Percentiles rank a stretch among this genome's conserved stretches.
These are phyloP conservation scores for Pistacia atlantica DNA, from an alignment of 345 rosid species.

Conservation along the genomic window DNA sequence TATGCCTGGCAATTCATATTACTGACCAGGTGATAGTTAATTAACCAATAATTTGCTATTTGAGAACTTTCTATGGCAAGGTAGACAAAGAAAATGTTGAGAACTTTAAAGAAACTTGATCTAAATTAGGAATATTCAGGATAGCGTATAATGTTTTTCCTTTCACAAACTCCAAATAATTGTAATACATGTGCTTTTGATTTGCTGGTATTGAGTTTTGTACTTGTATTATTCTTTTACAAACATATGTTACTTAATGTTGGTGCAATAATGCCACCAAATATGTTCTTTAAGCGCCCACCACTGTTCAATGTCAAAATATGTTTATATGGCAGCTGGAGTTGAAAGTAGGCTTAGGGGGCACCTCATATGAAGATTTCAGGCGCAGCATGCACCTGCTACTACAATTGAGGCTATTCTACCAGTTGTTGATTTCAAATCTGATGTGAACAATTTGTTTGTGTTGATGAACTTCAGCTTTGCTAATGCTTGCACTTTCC, in stretches of 20 bases:
- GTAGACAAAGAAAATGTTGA: background rate
- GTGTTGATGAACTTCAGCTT: constrained; percentile 4
- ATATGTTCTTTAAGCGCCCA: background rate
- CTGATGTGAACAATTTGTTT: constrained; percentile 12
- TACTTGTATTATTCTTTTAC: background rate
- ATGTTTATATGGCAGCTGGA: constrained; percentile 65
- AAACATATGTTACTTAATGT: too few species aligned
- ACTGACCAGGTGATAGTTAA: background rate
- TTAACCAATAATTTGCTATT: too few species aligned
- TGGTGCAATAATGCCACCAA: too few species aligned
- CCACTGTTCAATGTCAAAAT: constrained; percentile 1
- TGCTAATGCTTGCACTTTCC: background rate
- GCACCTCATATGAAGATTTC: constrained; percentile 95
- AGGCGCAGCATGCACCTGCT: constrained; percentile 81
- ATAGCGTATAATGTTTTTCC: background rate
- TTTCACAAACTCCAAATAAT: background rate
- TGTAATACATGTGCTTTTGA: background rate
- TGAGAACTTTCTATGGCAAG: too few species aligned
- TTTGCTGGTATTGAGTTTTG: background rate
- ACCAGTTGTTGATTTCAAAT: background rate
- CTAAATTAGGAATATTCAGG: background rate
- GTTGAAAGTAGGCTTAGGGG: constrained; percentile 83
- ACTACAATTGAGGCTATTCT: constrained; percentile 34
- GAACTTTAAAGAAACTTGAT: background rate
- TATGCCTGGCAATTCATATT: background rate